Conservation (phyloP, 192 early-diverging fungal species). For the Thamnidium elegans region DNA sequence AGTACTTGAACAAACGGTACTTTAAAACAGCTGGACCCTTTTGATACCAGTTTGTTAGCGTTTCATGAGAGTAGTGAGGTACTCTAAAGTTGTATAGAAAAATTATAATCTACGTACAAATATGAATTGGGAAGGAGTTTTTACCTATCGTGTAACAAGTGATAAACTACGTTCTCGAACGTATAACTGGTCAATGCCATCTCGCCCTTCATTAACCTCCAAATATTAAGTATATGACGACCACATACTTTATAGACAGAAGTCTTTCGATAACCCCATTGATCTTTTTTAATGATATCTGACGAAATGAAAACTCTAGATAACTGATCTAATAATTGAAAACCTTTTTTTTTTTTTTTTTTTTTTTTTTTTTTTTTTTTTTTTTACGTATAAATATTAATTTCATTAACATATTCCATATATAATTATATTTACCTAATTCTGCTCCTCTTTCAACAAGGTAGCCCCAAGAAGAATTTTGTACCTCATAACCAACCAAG, state of each 20-base stretch:
- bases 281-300: constrained; percentile 14
- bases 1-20: constrained; percentile 63
- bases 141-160: constrained; percentile 71
- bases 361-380: constrained; percentile 12
- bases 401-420: neutral
- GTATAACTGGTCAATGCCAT: constrained; percentile 75
- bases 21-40: constrained; percentile 45
- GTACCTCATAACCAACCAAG: constrained; percentile 83
- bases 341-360: too few species aligned
- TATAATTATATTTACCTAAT: constrained; percentile 27
- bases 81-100: constrained; percentile 36
- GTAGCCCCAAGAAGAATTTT: constrained; percentile 89
- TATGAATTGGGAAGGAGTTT: too few species aligned
- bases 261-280: constrained; percentile 62
- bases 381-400: neutral
- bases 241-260: constrained; percentile 65
- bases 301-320: constrained; percentile 12
- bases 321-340: constrained; percentile 29
- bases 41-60: constrained; percentile 68
- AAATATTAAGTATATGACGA: constrained; percentile 84
- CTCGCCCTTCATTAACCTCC: constrained; percentile 81
- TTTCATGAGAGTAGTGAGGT: constrained; percentile 60
- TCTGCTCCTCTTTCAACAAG: constrained; percentile 44
- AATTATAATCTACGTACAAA: too few species aligned
- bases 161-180: constrained; percentile 69